Conservation (phyloP, 805 yeast species). For the Scheffersomyces stipitis region DNA sequence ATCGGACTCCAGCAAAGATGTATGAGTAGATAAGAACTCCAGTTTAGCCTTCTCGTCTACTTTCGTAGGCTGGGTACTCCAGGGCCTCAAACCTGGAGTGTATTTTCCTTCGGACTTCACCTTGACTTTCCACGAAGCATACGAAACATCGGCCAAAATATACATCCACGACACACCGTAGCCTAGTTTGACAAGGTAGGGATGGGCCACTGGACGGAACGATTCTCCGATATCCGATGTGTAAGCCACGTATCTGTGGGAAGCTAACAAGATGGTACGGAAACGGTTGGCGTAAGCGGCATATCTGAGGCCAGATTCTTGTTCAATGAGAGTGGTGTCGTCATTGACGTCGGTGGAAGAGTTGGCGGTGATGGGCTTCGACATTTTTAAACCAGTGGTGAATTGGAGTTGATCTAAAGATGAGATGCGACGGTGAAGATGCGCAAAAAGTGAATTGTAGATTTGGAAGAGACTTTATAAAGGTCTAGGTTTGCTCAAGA, state of each 20-base stretch:
- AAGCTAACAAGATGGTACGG: constrained; percentile 66
- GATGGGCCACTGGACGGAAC: constrained; percentile 79
- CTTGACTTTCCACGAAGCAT: constrained; percentile 70
- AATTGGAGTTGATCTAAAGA: too few relatives aligned
- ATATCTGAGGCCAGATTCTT: constrained; percentile 52
- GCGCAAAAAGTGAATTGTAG: too few relatives aligned
- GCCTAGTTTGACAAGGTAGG: constrained; percentile 59
- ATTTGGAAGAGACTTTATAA: too few relatives aligned
- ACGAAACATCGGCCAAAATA: constrained; percentile 71
- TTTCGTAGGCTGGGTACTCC: constrained; percentile 53
- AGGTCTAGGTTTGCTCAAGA: too few relatives aligned
- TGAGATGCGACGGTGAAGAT: too few relatives aligned
- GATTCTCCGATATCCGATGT: constrained; percentile 87
- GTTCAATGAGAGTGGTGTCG: constrained; percentile 11
- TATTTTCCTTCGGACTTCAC: constrained; percentile 65
- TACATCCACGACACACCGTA: constrained; percentile 79
- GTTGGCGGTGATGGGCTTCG: constrained; percentile 1
- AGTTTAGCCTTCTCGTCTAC: constrained; percentile 40
- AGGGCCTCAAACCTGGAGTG: constrained; percentile 61
- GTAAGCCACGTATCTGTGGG: constrained; percentile 82
- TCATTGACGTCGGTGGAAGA: constrained; percentile 13
- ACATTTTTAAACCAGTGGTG: background rate
- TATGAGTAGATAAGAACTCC: constrained; percentile 20
- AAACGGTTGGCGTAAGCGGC: constrained; percentile 80
- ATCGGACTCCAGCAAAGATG: constrained; percentile 48